Conservation (phyloP, 108 stramenopile genomes). For the Conticribra weissflogii region DNA sequence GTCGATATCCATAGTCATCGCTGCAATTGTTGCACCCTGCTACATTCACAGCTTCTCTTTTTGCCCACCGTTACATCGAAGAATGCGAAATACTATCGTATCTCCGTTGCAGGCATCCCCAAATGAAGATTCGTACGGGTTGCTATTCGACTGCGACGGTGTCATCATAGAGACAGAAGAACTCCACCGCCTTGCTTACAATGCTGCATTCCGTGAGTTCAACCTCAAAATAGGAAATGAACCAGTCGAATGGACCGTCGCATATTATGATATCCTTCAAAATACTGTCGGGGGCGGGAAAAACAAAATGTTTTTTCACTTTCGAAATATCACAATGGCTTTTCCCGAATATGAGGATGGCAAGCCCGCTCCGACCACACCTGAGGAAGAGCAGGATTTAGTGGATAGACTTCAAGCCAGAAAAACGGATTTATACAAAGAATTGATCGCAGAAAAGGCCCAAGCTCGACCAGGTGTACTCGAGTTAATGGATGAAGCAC, state of each 20-base stretch:
- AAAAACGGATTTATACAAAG: conserved; percentile 88
- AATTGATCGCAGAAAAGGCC: conserved; percentile 74
- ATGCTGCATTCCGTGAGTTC: conserved; percentile 77
- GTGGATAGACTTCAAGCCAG: conserved; percentile 81
- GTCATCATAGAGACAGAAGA: conserved; percentile 94
- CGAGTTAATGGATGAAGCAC: conserved; percentile 86
- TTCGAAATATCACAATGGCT: conserved; percentile 60
- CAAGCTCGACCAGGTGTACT: conserved; percentile 80
- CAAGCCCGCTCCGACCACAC: conserved; percentile 57
- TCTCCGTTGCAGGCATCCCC: conserved; percentile 13
- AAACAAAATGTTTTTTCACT: conserved; percentile 89
- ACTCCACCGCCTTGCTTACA: conserved; percentile 90
- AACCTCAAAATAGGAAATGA: conserved; percentile 64
- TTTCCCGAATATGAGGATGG: conserved; percentile 60
- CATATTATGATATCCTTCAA: conserved; percentile 84
- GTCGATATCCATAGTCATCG: background rate
- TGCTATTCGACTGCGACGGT: conserved; percentile 94
- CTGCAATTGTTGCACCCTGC: conserved; percentile 4
- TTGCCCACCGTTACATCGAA: background rate
- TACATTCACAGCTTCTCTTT: conserved; percentile 6
- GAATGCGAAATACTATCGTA: background rate
- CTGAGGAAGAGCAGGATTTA: conserved; percentile 66
- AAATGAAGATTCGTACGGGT: conserved; percentile 42
- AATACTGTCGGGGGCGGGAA: conserved; percentile 93
- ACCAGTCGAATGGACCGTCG: conserved; percentile 85